Base-by-base conservation (phyloP, 2,329 filamentous ascomycete species). In the Colletotrichum sp. region DNA sequence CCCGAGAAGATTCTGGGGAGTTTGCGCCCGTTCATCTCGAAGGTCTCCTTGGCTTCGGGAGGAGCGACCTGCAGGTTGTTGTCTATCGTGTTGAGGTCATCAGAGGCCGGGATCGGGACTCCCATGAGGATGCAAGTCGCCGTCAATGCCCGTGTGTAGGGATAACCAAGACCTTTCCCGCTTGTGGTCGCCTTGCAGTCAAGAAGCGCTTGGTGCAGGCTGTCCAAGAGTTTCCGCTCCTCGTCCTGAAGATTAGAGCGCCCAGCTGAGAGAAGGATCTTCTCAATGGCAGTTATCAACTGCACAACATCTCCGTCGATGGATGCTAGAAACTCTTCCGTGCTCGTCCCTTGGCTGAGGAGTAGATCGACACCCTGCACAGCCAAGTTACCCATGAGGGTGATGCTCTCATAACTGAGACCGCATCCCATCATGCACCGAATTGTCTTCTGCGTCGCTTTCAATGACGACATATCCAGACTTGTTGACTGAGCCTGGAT, bases 211-310 rank as follows among this genome's bases (percentile, higher is more conserved):
- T 71, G n/a, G 2, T 60, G 59, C 6, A 74, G 21, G n/a, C 48
- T 36, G 3, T 39, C 10, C 21, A 71, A 32, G 4, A 21, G 30
- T 4, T 55, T 63, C 71, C 78, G 78, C 12, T 79, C 76, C 1
- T 77, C 66, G n/a, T 77, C 74, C 12, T 80, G 48, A 2, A 78
- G 55, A 24, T 79, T 67, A 5, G 71, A 60, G 26, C 82, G 80
- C 1, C 78, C 77, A 13, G 78, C 64, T 3, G 76, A 70, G 16
- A 79, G 73, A 48, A 83, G 71, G 8, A 72, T 78, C 72, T 85
- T 85, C 71, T 85, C 82, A 7, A 85, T 78, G 3, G 83, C 84
- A 6, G 84, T 85, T 34, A 83, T 77, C 9, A 82, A 79, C 77
- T 85, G 84, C 16, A 85, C 81, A 48, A 85, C 79, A 57, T 84